phyloP scores from a whole-genome alignment of 768 basidiomycete genomes.

The Antrodiella citrinella region DNA sequence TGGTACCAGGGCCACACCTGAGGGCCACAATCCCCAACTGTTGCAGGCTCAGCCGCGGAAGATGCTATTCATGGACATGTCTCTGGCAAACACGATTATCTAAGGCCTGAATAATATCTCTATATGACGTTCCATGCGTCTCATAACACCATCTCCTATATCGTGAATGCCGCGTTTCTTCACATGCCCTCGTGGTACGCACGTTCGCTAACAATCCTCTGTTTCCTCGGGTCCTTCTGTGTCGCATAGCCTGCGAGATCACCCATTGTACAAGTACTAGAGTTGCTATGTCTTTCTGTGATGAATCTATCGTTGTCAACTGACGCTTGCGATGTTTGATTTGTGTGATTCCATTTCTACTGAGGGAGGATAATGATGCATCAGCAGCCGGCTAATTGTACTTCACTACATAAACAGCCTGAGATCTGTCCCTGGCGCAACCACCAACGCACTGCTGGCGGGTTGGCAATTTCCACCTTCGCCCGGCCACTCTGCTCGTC shows the following conservation, averaged over 20 bases:
- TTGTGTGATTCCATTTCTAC: no score
- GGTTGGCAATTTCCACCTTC: constrained; percentile 4
- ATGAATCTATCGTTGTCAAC: no score
- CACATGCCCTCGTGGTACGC: neutral
- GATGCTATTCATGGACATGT: neutral
- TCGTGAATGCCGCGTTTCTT: no score
- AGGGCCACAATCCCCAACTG: neutral
- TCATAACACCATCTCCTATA: no score
- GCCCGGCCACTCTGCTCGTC: constrained; percentile 11
- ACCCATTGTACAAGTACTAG: no score
- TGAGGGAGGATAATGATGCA: neutral
- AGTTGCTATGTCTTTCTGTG: no score
- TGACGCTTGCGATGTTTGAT: no score
- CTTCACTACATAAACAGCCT: constrained; percentile 2
- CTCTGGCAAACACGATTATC: neutral
- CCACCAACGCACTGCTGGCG: constrained; percentile 5
- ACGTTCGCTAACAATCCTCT: neutral
- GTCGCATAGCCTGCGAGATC: no score
- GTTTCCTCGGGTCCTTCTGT: no score
- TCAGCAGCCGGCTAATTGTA: constrained; percentile 3
- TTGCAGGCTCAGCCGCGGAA: neutral
- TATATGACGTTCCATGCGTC: neutral
- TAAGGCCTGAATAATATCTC: neutral
- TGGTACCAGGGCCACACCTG: neutral
- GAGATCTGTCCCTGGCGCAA: constrained; percentile 2